These are phyloP conservation scores for Baorangia bicolor DNA, from an alignment of 768 basidiomycete genomes.

Conservation along the genomic window DNA sequence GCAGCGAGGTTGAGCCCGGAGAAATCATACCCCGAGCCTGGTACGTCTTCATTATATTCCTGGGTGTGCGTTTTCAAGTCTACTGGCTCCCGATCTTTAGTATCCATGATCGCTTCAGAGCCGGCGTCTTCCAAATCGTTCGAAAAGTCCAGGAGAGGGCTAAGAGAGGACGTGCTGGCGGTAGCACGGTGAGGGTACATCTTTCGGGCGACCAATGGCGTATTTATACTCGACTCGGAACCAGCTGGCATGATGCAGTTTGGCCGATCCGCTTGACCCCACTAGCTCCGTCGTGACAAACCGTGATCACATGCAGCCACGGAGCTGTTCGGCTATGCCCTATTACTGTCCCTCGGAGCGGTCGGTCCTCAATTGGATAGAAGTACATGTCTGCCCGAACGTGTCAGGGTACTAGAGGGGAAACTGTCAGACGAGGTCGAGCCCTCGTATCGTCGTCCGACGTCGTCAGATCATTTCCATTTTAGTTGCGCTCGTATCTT, in stretches of 20 bases:
- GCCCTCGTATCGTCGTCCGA: no score
- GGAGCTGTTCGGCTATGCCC: no score
- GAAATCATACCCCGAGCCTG: not conserved
- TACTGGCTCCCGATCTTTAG: not conserved
- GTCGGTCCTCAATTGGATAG: no score
- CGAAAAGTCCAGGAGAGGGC: constrained; percentile 2
- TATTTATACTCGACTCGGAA: constrained; percentile 16
- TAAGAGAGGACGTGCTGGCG: constrained; percentile 16
- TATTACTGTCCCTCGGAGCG: no score
- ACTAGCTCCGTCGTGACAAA: no score
- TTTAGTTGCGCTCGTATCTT: no score
- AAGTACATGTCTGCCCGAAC: no score
- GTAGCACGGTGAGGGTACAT: constrained; percentile 1
- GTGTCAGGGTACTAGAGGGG: no score
- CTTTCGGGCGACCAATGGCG: not conserved
- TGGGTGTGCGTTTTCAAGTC: not conserved
- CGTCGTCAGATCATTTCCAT: no score
- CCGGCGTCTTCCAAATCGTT: constrained; percentile 6
- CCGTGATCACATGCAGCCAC: not conserved
- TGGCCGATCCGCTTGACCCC: not conserved
- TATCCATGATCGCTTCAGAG: constrained; percentile 11
- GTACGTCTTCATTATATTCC: not conserved
- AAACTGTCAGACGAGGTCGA: no score
- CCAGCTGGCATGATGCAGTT: not conserved
- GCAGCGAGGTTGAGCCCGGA: constrained; percentile 11